Percentiles rank a stretch among this genome's conserved stretches.
These are phyloP conservation scores for Lactarius hatsudake DNA, from an alignment of 768 basidiomycete genomes.

Conservation along the genomic window DNA sequence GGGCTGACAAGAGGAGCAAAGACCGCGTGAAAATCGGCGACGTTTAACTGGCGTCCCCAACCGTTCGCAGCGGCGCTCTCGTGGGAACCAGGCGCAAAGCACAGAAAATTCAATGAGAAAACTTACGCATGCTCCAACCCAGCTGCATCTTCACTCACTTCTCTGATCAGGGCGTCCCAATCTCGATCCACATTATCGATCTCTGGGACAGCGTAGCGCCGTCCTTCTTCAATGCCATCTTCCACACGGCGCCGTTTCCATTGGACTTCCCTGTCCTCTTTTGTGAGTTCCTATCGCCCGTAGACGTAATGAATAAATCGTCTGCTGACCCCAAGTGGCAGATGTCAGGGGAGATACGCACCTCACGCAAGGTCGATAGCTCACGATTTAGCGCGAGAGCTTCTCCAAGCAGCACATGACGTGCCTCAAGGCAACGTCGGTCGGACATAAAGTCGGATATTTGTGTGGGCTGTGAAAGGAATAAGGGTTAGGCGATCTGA, in stretches of 20 bases:
- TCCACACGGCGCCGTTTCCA: slow-evolving; percentile 25
- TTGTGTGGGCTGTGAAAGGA: slow-evolving; percentile 37
- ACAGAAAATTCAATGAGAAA: slow-evolving; percentile 34
- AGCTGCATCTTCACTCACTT: slow-evolving; percentile 23
- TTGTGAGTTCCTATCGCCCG: slow-evolving; percentile 20
- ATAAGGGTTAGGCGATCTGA: slow-evolving; percentile 32
- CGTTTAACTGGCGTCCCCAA: background rate
- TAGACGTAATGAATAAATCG: slow-evolving; percentile 16
- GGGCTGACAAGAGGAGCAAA: background rate
- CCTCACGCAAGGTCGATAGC: slow-evolving; percentile 67
- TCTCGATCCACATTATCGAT: slow-evolving; percentile 27
- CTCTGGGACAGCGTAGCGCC: slow-evolving; percentile 17
- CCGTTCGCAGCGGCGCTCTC: slow-evolving; percentile 2
- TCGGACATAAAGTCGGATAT: slow-evolving; percentile 32
- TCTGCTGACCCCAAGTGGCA: slow-evolving; percentile 12
- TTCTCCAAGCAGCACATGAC: slow-evolving; percentile 57
- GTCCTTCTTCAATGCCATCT: slow-evolving; percentile 13
- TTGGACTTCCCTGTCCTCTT: slow-evolving; percentile 16
- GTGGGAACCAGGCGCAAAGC: background rate
- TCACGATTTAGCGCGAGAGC: slow-evolving; percentile 61
- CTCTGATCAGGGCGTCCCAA: slow-evolving; percentile 23
- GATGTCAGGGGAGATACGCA: slow-evolving; percentile 32
- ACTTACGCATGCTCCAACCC: slow-evolving; percentile 27
- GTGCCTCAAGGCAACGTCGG: slow-evolving; percentile 43
- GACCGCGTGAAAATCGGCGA: slow-evolving; percentile 32